phyloP scores from a whole-genome alignment of 2,329 filamentous ascomycete species.

The Fusarium scirpi region DNA sequence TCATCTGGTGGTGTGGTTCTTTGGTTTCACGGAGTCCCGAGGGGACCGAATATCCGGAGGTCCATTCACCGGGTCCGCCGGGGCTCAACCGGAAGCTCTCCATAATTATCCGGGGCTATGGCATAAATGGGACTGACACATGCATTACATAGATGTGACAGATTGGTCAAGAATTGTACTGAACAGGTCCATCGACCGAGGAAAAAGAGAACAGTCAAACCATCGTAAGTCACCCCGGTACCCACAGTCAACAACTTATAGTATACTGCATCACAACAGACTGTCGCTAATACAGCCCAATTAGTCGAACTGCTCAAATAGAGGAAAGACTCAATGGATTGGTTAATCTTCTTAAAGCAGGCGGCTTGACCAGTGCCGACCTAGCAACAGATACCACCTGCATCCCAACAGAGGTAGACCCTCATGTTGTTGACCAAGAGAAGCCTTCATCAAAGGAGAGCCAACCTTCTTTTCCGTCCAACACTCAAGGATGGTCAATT shows the following conservation, averaged over 20 bases:
- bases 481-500: slow-evolving; percentile 48
- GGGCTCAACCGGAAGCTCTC: slow-evolving; percentile 17
- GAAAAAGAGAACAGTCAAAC: slow-evolving; percentile 64
- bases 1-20: neutral
- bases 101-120: slow-evolving; percentile 26
- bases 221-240: slow-evolving; percentile 57
- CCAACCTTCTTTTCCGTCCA: slow-evolving; percentile 22
- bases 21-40: slow-evolving; percentile 7
- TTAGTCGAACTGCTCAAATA: slow-evolving; percentile 62
- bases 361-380: slow-evolving; percentile 50
- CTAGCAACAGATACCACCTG: slow-evolving; percentile 45
- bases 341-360: slow-evolving; percentile 60
- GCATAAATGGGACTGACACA: slow-evolving; percentile 23
- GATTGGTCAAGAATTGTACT: slow-evolving; percentile 61
- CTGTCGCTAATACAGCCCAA: neutral
- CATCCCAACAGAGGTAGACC: slow-evolving; percentile 46
- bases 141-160: slow-evolving; percentile 56
- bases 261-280: neutral
- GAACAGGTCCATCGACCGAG: slow-evolving; percentile 62
- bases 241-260: neutral
- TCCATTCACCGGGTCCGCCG: slow-evolving; percentile 25
- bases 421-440: slow-evolving; percentile 41
- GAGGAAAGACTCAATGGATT: slow-evolving; percentile 63
- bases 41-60: slow-evolving; percentile 5
- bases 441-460: slow-evolving; percentile 41